Percentiles rank a stretch among this genome's conserved stretches.
Evolutionary conservation across 169 alveolate genomes (phyloP).

Genomic region (Theileria sp.): DNA sequence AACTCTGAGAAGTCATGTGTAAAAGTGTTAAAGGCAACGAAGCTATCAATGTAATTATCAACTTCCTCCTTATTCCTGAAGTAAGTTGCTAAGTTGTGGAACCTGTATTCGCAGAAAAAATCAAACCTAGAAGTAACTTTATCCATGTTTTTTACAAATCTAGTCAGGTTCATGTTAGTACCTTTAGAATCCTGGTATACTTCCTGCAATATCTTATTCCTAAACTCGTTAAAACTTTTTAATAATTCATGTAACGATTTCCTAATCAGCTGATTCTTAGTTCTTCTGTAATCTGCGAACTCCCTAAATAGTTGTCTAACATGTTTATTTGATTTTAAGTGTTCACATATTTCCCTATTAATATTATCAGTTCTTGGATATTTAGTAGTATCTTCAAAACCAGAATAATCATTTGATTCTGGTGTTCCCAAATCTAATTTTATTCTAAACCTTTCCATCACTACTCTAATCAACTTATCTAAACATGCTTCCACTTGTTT

Average conservation of each 20-base stretch:
- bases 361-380: neutral
- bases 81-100: constrained; percentile 40
- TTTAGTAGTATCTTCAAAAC: neutral
- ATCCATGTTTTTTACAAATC: constrained; percentile 56
- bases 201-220: constrained; percentile 38
- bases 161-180: constrained; percentile 28
- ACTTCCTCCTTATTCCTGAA: constrained; percentile 37
- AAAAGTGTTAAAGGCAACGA: constrained; percentile 11
- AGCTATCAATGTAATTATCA: constrained; percentile 35
- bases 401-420: neutral
- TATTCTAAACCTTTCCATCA: constrained; percentile 5
- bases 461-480: constrained; percentile 3
- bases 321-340: constrained; percentile 18
- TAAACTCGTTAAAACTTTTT: constrained; percentile 37
- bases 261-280: constrained; percentile 28
- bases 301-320: constrained; percentile 25
- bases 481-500: neutral
- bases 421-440: neutral
- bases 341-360: constrained; percentile 17
- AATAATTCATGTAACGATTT: constrained; percentile 29
- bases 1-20: constrained; percentile 37
- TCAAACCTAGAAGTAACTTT: constrained; percentile 33
- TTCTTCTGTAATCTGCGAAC: constrained; percentile 19
- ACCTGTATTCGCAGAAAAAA: constrained; percentile 59
- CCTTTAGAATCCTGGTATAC: constrained; percentile 29